phyloP scores from a whole-genome alignment of 805 yeast genomes.

The Lachancea dasiensis region DNA sequence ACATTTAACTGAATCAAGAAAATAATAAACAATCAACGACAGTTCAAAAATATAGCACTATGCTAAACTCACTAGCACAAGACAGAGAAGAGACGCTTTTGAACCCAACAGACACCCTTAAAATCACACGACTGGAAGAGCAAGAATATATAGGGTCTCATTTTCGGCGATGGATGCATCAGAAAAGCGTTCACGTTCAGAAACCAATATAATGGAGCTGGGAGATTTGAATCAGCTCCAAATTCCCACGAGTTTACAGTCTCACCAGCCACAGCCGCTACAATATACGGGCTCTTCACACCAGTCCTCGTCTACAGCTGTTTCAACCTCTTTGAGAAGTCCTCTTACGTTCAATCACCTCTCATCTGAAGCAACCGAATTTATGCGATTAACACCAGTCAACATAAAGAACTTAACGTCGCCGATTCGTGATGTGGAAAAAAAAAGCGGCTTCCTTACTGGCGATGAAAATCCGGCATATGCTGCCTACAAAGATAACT shows the following conservation, averaged over 20 bases:
- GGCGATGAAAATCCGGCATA: slow-evolving; percentile 7
- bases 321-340: slow-evolving; percentile 6
- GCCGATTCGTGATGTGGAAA: slow-evolving; percentile 13
- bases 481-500: slow-evolving; percentile 27
- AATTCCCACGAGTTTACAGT: not conserved
- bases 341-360: slow-evolving; percentile 4
- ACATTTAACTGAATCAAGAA: slow-evolving; percentile 12
- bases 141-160: too few relatives aligned
- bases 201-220: not conserved
- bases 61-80: not conserved
- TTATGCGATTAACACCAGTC: slow-evolving; percentile 29
- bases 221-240: slow-evolving; percentile 7
- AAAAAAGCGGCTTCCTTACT: not conserved
- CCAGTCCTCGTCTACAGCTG: slow-evolving; percentile 5
- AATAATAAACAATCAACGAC: slow-evolving; percentile 11
- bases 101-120: too few relatives aligned
- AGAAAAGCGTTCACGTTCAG: not conserved
- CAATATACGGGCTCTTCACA: not conserved
- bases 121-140: too few relatives aligned
- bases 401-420: slow-evolving; percentile 19
- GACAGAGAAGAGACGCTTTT: too few relatives aligned
- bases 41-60: slow-evolving; percentile 4
- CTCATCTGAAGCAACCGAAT: slow-evolving; percentile 17
- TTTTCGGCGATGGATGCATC: too few relatives aligned
- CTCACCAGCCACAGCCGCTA: not conserved